Conservation (phyloP, 2,329 filamentous ascomycete species). For the Pyrenochaeta sp. region DNA sequence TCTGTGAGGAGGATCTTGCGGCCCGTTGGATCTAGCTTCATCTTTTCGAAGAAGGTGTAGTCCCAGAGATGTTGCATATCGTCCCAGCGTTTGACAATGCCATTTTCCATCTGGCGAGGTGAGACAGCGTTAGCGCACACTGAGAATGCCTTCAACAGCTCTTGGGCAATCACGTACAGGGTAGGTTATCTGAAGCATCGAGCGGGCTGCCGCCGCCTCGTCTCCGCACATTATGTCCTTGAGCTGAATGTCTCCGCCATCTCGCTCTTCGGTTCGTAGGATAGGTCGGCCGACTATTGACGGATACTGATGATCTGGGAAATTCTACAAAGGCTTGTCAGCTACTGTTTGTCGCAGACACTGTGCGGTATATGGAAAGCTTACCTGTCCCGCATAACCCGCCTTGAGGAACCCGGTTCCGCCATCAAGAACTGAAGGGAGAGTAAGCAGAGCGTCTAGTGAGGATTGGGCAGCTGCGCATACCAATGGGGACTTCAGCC, state of each 20-base stretch:
- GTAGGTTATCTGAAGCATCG: slow-evolving; percentile 98
- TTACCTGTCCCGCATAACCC: slow-evolving; percentile 90
- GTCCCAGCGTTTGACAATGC: slow-evolving; percentile 99
- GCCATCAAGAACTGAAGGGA: slow-evolving; percentile 87
- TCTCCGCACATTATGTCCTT: slow-evolving; percentile 99
- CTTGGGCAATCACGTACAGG: slow-evolving; percentile 64
- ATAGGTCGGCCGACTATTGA: slow-evolving; percentile 98
- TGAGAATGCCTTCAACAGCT: slow-evolving; percentile 19
- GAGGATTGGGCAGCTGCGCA: slow-evolving; percentile 17
- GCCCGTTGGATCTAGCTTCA: slow-evolving; percentile 87
- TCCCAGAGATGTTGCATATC: slow-evolving; percentile 99
- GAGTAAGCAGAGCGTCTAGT: slow-evolving; percentile 38
- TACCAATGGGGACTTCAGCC: slow-evolving; percentile 61
- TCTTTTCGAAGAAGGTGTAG: slow-evolving; percentile 97
- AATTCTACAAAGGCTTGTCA: slow-evolving; percentile 70
- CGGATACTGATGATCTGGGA: slow-evolving; percentile 97
- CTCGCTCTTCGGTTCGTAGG: slow-evolving; percentile 90
- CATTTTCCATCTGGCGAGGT: slow-evolving; percentile 86
- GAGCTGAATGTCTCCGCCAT: slow-evolving; percentile 73
- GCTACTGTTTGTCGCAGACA: not conserved
- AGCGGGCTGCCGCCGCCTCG: slow-evolving; percentile 92
- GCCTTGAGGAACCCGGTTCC: slow-evolving; percentile 99
- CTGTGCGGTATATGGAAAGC: slow-evolving; percentile 22
- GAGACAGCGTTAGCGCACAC: slow-evolving; percentile 38
- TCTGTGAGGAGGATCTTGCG: slow-evolving; percentile 98